Evolutionary conservation across 225 moss, liverwort and hornwort genomes (phyloP).

Genomic region (Polytrichum formosum): DNA sequence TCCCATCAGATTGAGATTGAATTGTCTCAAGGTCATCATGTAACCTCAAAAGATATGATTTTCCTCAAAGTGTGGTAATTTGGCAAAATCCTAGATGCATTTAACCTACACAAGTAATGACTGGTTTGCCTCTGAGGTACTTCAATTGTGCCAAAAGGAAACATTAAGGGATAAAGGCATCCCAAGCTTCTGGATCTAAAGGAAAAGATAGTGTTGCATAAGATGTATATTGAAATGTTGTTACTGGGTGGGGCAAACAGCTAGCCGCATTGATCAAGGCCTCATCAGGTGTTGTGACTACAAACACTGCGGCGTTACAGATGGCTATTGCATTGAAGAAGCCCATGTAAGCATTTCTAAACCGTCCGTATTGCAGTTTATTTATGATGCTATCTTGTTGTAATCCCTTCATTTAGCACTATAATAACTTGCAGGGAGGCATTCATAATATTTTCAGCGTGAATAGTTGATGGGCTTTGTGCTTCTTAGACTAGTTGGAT

Average conservation of each 20-base stretch:
- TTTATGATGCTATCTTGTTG: neutral
- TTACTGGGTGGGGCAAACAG: conserved; percentile 19
- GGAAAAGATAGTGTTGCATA: too few species aligned
- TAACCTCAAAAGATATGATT: too few species aligned
- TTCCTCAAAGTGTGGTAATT: too few species aligned
- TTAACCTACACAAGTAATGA: too few species aligned
- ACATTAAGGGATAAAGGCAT: too few species aligned
- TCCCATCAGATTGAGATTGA: too few species aligned
- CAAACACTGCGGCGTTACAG: conserved; percentile 89
- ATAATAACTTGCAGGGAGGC: neutral
- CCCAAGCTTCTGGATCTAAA: too few species aligned
- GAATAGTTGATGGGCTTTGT: neutral
- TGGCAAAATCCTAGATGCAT: too few species aligned
- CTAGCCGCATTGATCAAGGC: conserved; percentile 63
- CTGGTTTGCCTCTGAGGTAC: too few species aligned
- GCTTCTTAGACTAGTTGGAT: neutral
- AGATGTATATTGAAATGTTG: too few species aligned
- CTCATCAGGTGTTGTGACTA: conserved; percentile 83
- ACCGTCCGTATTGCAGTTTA: neutral
- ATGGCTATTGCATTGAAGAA: conserved; percentile 70
- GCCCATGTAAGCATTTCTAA: conserved; percentile 41
- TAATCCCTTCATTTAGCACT: neutral
- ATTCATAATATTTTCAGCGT: neutral
- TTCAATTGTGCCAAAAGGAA: too few species aligned
- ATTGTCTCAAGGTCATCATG: too few species aligned